Evolutionary conservation across 176 grass and related monocot species (phyloP), one percentile per base, ranked within the genome.

Genomic region (Poa annua): DNA sequence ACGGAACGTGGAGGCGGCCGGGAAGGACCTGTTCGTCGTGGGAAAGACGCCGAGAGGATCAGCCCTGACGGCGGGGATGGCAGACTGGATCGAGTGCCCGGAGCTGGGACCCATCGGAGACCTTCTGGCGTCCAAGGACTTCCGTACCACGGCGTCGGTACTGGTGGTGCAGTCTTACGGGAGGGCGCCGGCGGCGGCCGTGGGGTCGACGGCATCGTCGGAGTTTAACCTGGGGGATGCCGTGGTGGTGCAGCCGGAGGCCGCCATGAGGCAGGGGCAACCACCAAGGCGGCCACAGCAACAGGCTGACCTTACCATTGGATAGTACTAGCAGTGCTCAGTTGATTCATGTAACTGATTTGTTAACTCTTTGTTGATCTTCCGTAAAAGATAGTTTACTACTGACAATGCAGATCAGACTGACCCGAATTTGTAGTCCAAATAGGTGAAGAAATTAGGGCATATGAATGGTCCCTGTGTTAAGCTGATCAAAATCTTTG

Each of bases 91-190:
- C n/a, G 90, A 97, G 85, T 94, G 86, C 81, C 88, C 88, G 29
- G 95, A 97, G 86, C 71, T 94, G 8, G 95, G 95, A 14, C 84
- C 92, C 0, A 86, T 94, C 19, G 95, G 95, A 29, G 90, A 97
- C 82, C 41, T 92, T 56, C 77, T 97, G 1, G 88, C 86, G 42
- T 98, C 95, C 2, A 35, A 54, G 36, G 95, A 98, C 80, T 91
- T 94, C 74, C 77, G 54, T 59, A 81, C 90, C 1, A 63, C 45
- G 41, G 84, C 84, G 32, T 97, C 90, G 4, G 88, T 92, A 17
- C 63, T 97, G 3, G 88, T 97, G 50, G 4, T 98, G 38, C 90
- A 88, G 72, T 66, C 90, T 33, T 91, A 91, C 55, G 54, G n/a
- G 1, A 77, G 71, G 73, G 42, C 81, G 14, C 1, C 9, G 0